Evolutionary conservation across 2,329 filamentous ascomycete species (phyloP), one percentile per base, ranked within the genome.

Genomic region (Sporothrix globosa): DNA sequence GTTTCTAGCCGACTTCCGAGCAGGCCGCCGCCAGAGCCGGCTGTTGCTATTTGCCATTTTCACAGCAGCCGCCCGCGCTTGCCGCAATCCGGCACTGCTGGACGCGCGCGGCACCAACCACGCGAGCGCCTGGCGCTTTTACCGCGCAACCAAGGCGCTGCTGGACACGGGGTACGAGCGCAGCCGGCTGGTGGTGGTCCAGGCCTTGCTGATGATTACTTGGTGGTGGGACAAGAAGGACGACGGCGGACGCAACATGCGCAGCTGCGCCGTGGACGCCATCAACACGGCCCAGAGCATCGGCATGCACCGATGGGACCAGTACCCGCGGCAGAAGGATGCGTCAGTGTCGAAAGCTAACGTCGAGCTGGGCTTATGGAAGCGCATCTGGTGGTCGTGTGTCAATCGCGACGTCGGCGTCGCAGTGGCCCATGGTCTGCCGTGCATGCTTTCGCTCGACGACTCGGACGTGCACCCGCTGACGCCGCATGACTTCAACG

Each of bases 171-270:
- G 73, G 4, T 72, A 74, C 56, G 73, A 74, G 54, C 68, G 48
- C 19, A 50, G 69, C 53, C 48, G 69, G 44, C 54, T 74, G 21
- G 66, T 50, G 0, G 52, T 67, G 2, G 63, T 73, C 4, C 73
- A 74, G 63, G 71, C 73, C 10, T 56, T 65, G 63, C 41, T 74
- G 56, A 61, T 74, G 6, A 69, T 74, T 24, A 73, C 71, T 2
- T 73, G 71, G 73, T 72, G 71, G 73, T 72, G 73, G 73, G 71
- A 72, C 60, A 73, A 72, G 67, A 72, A 74, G 66, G 72, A 73
- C 53, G 72, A 74, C 52, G 73, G 71, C 27, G 73, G 72, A 3
- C 65, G 70, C 46, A 73, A 72, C 60, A 73, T 72, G 70, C 68
- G 73, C 21, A 69, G 72, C 24, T 73, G 73, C 46, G 67, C 61